Percentiles rank a stretch among this genome's conserved stretches.
These are phyloP conservation scores for Physocladia obscura DNA, from an alignment of 192 early-diverging fungal species.

Conservation along the genomic window DNA sequence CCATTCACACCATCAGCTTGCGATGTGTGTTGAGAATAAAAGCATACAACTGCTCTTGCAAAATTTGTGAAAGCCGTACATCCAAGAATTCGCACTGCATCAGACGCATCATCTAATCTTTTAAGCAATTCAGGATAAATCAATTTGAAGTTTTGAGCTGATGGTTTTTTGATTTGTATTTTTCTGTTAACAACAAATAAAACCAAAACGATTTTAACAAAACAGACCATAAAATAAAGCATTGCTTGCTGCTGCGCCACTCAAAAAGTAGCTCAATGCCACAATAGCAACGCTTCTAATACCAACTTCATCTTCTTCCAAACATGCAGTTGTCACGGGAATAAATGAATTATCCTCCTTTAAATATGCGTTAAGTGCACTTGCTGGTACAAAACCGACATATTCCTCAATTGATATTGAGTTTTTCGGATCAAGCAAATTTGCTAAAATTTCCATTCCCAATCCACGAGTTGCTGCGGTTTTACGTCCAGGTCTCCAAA, in stretches of 20 bases:
- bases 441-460: constrained; percentile 20
- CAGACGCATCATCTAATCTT: constrained; percentile 57
- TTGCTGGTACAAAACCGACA: constrained; percentile 1
- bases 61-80: constrained; percentile 27
- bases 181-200: background rate
- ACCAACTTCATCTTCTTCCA: constrained; percentile 48
- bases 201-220: background rate
- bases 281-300: constrained; percentile 34
- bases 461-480: constrained; percentile 21
- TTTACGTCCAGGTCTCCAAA: constrained; percentile 53
- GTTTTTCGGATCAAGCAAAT: background rate
- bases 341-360: background rate
- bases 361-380: background rate
- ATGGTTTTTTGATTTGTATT: too few species aligned
- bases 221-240: constrained; percentile 28
- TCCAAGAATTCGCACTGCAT: constrained; percentile 44
- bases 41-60: constrained; percentile 26
- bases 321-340: constrained; percentile 29
- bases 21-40: constrained; percentile 16
- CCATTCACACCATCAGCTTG: constrained; percentile 7
- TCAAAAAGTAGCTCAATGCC: constrained; percentile 25
- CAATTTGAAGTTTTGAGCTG: constrained; percentile 42
- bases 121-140: constrained; percentile 59
- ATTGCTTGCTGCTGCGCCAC: background rate
- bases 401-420: background rate